These are phyloP conservation scores for Scytalidium sp. DNA, from an alignment of 2,329 filamentous ascomycete species.

Conservation along the genomic window DNA sequence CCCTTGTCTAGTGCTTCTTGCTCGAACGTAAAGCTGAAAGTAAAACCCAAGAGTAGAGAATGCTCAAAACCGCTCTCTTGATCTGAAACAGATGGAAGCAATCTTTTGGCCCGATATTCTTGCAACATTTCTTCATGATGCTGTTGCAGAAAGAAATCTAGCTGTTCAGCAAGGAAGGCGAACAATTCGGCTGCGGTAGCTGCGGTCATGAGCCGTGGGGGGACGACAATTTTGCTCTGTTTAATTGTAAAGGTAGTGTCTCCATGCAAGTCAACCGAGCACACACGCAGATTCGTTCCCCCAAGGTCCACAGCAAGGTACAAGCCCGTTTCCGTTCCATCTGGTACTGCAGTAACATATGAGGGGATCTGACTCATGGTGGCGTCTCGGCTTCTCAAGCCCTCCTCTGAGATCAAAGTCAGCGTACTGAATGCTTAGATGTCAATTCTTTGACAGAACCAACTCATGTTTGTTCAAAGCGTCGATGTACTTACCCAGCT, in stretches of 20 bases:
- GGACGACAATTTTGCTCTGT: conserved; percentile 86
- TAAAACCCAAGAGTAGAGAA: conserved; percentile 89
- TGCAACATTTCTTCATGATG: conserved; percentile 70
- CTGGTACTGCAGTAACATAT: conserved; percentile 88
- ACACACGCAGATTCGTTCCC: conserved; percentile 94
- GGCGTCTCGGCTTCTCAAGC: conserved; percentile 69
- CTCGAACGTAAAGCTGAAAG: conserved; percentile 91
- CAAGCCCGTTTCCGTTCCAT: conserved; percentile 84
- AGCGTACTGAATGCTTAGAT: conserved; percentile 10
- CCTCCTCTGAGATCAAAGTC: conserved; percentile 57
- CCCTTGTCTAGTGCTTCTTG: conserved; percentile 92
- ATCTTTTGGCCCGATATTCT: conserved; percentile 55
- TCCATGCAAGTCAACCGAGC: conserved; percentile 85
- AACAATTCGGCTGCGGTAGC: conserved; percentile 82
- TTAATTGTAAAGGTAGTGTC: conserved; percentile 90
- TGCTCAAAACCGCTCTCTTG: conserved; percentile 63
- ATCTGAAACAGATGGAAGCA: conserved; percentile 38
- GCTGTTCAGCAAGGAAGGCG: conserved; percentile 83
- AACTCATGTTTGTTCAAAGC: background rate
- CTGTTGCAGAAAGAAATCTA: conserved; percentile 77
- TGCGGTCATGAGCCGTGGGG: conserved; percentile 81
- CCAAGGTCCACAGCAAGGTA: conserved; percentile 93
- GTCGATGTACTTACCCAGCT: conserved; percentile 62
- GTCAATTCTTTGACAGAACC: conserved; percentile 8
- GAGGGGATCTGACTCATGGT: conserved; percentile 92